Percentiles rank a stretch among this genome's conserved stretches.
Evolutionary conservation across 306 rosid genomes (phyloP).

Genomic region (Hylodesmum podocarpum): DNA sequence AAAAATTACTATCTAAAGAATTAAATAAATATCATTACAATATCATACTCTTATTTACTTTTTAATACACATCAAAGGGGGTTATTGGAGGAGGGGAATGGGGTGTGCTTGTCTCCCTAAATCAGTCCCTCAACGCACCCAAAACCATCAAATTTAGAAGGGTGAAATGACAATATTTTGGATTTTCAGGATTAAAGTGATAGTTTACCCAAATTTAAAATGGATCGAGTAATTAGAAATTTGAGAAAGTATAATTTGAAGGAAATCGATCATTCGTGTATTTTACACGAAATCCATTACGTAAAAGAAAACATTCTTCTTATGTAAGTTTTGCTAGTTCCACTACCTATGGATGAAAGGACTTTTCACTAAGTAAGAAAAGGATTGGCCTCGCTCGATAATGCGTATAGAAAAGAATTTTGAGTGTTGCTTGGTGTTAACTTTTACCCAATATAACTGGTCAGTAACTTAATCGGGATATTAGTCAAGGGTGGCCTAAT

Average conservation of each 20-base stretch:
- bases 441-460: background rate
- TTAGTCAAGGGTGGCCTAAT: no score
- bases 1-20: no score
- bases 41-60: no score
- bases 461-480: background rate
- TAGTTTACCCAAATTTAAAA: no score
- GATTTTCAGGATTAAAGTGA: no score
- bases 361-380: background rate
- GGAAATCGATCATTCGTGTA: background rate
- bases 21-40: no score
- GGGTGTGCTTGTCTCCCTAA: no score
- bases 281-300: background rate
- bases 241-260: background rate
- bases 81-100: no score
- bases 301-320: background rate
- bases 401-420: background rate
- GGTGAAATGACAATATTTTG: no score
- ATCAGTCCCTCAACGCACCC: no score
- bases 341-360: background rate
- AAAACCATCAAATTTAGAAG: no score
- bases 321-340: background rate
- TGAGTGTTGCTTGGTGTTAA: background rate
- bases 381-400: background rate
- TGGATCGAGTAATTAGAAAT: background rate
- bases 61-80: no score